Evolutionary conservation across 768 basidiomycete species (phyloP), one percentile per base, ranked within the genome.

Genomic region (Rhodocollybia butyracea): DNA sequence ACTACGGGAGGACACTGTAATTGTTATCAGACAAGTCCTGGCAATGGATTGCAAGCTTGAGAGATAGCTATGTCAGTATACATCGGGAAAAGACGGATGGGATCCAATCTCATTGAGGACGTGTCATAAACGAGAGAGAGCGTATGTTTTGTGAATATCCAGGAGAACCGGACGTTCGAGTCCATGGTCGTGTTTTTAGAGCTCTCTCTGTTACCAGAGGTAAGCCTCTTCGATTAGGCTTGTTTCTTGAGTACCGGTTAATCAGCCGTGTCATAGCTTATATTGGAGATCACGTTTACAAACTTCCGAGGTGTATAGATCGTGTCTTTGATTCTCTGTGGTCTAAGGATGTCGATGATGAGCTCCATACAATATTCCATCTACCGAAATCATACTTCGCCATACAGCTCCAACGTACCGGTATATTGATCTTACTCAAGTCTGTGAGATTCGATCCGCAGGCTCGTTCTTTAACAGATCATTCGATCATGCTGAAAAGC

Each of bases 131-230:
- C 2, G 82, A 84, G 61, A 72, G 66, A 0, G 65, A 67, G 12
- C 70, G 72, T 17, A 65, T 83, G 31, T 64, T 61, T 36, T 57
- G 57, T 21, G 78, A 78, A 52, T 82, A 84, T 60, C 80, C 80
- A n/a, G 73, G 69, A 22, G 80, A 79, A 61, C 32, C 59, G 0
- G 77, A 78, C 52, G 75, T 72, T 43, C 60, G 82, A 3, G 45
- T 75, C 31, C 64, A 73, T 19, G 64, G 76, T 50, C 73, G 82
- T 40, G 79, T 83, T 17, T 69, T 83, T 8, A 81, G 82, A 17
- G 75, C 76, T 1, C 76, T 83, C 42, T 81, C 81, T n/a, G 79
- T 83, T 15, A 84, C 82, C 41, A 68, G 82, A 68, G 79, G 81
- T 76, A n/a, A n/a, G n/a, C n/a, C n/a, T n/a, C n/a, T n/a, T n/a